Conservation (phyloP, 108 stramenopile genomes). For the Skeletonema tropicum region DNA sequence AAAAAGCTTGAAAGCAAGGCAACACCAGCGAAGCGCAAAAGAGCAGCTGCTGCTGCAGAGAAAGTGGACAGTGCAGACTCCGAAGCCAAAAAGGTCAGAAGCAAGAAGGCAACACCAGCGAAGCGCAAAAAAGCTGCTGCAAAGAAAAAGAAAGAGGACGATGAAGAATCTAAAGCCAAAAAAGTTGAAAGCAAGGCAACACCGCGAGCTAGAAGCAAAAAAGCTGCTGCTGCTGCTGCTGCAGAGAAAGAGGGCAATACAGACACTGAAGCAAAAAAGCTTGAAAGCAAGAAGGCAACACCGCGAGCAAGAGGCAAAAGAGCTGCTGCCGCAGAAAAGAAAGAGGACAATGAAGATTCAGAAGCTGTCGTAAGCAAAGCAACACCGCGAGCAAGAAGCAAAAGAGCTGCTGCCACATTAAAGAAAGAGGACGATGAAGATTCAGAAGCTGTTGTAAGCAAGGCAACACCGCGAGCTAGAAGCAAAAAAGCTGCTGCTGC, state of each 20-base stretch:
- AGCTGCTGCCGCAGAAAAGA: too few species aligned
- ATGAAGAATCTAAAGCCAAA: not conserved
- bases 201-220: not conserved
- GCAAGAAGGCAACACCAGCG: too few species aligned
- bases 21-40: too few species aligned
- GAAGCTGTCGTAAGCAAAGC: too few species aligned
- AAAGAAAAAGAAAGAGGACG: not conserved
- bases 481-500: too few species aligned
- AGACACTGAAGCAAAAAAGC: constrained; percentile 2
- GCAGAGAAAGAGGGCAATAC: not conserved
- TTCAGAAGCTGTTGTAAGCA: not conserved
- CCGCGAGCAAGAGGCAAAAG: not conserved
- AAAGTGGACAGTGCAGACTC: too few species aligned
- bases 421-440: not conserved
- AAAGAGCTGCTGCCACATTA: too few species aligned
- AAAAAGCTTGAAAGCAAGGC: not conserved
- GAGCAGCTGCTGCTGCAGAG: too few species aligned
- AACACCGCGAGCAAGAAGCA: too few species aligned
- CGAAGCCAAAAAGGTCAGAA: too few species aligned
- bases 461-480: not conserved
- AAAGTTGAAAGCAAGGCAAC: constrained; percentile 9
- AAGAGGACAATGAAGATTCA: not conserved
- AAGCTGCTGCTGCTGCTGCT: too few species aligned
- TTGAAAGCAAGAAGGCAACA: constrained; percentile 4
- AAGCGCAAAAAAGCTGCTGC: too few species aligned